These are phyloP conservation scores for Geum urbanum DNA, from an alignment of 306 rosid species.

Conservation along the genomic window DNA sequence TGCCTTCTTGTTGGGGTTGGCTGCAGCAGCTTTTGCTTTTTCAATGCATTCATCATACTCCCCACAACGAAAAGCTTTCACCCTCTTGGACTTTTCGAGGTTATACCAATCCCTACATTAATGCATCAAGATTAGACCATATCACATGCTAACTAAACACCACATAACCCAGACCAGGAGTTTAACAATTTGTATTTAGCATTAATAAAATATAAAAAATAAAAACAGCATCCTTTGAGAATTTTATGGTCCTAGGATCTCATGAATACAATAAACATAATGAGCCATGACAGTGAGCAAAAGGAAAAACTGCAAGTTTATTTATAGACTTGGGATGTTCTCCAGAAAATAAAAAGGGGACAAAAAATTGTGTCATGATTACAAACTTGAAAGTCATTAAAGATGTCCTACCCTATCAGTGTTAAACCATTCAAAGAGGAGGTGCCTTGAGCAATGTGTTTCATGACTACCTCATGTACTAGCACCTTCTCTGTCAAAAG, in stretches of 20 bases:
- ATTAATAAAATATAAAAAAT: not conserved
- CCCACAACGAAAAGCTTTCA: conserved; percentile 94
- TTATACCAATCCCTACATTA: conserved; percentile 92
- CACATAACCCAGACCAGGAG: conserved; percentile 11
- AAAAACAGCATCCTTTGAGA: not conserved
- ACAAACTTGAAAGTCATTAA: not conserved
- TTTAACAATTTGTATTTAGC: not conserved
- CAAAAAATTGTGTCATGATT: not conserved
- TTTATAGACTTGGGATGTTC: not conserved
- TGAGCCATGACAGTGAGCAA: not conserved
- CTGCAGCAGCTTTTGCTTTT: conserved; percentile 82
- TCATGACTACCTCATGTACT: not conserved
- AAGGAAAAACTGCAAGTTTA: not conserved
- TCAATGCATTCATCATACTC: conserved; percentile 89
- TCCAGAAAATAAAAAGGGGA: not conserved
- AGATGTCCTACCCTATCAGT: not conserved
- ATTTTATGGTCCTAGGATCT: not conserved
- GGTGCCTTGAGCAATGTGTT: conserved; percentile 5
- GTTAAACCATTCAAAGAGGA: not conserved
- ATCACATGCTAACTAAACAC: conserved; percentile 22
- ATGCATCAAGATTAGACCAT: conserved; percentile 36
- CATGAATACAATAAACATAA: not conserved
- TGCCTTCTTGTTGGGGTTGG: conserved; percentile 68
- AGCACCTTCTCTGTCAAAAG: not conserved
- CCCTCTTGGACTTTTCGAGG: conserved; percentile 90